Conservation (phyloP, 2,329 filamentous ascomycete genomes). For the Aspergillus brunneoviolaceus region DNA sequence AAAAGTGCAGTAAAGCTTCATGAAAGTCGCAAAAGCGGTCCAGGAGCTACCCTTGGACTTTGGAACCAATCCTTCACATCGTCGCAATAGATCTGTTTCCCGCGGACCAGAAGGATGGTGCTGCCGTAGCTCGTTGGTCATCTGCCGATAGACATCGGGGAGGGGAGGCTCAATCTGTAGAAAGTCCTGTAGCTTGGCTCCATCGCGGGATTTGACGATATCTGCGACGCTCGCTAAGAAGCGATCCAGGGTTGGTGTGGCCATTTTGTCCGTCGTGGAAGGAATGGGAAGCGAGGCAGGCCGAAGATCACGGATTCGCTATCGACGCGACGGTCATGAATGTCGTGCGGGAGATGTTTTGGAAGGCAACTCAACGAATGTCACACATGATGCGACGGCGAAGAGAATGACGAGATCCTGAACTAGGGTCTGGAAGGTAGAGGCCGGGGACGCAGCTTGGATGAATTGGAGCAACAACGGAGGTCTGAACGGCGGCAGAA, state of each 20-base stretch:
- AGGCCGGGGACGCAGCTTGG: not conserved
- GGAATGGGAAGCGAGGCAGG: not conserved
- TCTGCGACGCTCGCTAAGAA: conserved; percentile 66
- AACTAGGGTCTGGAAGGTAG: not conserved
- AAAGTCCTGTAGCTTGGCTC: conserved; percentile 65
- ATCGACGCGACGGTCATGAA: not conserved
- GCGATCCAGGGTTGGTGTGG: conserved; percentile 64
- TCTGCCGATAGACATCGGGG: conserved; percentile 63
- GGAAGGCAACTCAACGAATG: not conserved
- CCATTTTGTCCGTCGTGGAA: conserved; percentile 15
- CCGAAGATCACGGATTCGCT: too few relatives aligned
- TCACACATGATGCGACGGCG: not conserved
- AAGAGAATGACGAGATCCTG: not conserved
- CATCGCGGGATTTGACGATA: conserved; percentile 64
- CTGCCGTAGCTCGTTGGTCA: conserved; percentile 66
- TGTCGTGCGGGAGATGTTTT: not conserved
- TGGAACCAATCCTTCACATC: conserved; percentile 64
- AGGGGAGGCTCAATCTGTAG: conserved; percentile 73
- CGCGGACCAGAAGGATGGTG: conserved; percentile 54
- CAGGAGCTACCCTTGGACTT: conserved; percentile 67
- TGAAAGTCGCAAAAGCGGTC: conserved; percentile 74
- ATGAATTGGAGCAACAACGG: not conserved
- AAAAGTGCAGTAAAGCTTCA: conserved; percentile 77
- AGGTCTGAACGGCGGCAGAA: not conserved
- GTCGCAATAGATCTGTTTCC: conserved; percentile 56